These are phyloP conservation scores for Fusarium beomiforme DNA, from an alignment of 2,329 filamentous ascomycete genomes.

Conservation along the genomic window DNA sequence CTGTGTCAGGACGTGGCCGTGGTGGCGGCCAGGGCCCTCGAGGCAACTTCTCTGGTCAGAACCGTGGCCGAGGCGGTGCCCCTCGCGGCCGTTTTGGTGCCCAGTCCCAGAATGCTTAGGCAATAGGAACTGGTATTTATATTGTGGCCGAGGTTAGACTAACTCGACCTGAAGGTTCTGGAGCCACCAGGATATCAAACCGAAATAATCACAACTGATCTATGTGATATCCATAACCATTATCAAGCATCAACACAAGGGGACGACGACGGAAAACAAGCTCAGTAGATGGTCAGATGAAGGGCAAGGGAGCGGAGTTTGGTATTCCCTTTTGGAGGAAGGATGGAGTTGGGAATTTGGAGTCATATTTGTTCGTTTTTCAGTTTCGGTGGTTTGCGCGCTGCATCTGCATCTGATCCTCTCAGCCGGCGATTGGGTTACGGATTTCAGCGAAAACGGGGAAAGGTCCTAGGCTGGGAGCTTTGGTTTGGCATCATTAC, in stretches of 20 bases:
- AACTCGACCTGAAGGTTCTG: background rate
- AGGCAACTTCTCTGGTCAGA: slow-evolving; percentile 74
- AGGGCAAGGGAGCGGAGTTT: slow-evolving; percentile 39
- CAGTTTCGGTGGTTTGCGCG: slow-evolving; percentile 45
- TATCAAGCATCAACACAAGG: background rate
- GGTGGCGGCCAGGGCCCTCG: slow-evolving; percentile 73
- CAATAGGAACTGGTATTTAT: slow-evolving; percentile 5
- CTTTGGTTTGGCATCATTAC: slow-evolving; percentile 45
- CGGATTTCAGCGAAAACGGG: slow-evolving; percentile 42
- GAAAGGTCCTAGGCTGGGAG: slow-evolving; percentile 42
- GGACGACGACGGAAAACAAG: slow-evolving; percentile 2
- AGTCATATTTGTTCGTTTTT: slow-evolving; percentile 48
- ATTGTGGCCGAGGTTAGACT: slow-evolving; percentile 8
- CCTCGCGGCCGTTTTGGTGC: slow-evolving; percentile 71
- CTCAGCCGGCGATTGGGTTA: slow-evolving; percentile 42
- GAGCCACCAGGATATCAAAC: background rate
- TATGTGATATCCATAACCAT: slow-evolving; percentile 4
- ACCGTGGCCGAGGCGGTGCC: slow-evolving; percentile 73
- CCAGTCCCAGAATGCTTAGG: slow-evolving; percentile 63
- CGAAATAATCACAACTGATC: background rate
- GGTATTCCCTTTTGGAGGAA: slow-evolving; percentile 44
- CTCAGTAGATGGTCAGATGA: slow-evolving; percentile 7
- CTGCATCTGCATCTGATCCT: slow-evolving; percentile 47
- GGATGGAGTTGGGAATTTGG: slow-evolving; percentile 46
- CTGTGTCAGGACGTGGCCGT: slow-evolving; percentile 70